phyloP scores from a whole-genome alignment of 768 basidiomycete genomes.

The Lanmaoa rubissima region DNA sequence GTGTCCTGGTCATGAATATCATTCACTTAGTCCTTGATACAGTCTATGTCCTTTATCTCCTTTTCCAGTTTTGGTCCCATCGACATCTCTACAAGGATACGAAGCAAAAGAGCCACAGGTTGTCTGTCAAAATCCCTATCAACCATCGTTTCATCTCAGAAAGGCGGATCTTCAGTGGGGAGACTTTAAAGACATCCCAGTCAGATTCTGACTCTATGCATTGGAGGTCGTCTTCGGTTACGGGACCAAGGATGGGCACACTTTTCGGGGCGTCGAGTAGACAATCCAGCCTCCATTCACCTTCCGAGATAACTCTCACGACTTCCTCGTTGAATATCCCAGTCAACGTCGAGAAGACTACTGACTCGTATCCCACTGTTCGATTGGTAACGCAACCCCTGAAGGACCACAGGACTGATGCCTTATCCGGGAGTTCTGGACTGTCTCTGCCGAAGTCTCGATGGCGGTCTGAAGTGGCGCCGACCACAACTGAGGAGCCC shows the following conservation, averaged over 20 bases:
- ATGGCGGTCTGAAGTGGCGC: constrained; percentile 12
- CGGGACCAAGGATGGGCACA: constrained; percentile 11
- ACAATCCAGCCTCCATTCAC: constrained; percentile 18
- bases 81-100: constrained; percentile 49
- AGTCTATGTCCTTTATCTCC: constrained; percentile 52
- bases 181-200: constrained; percentile 13
- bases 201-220: constrained; percentile 21
- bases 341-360: constrained; percentile 7
- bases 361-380: constrained; percentile 17
- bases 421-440: constrained; percentile 1
- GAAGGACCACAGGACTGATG: constrained; percentile 1
- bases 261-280: constrained; percentile 5
- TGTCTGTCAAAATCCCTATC: constrained; percentile 35
- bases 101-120: constrained; percentile 43
- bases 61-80: constrained; percentile 60
- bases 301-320: constrained; percentile 29
- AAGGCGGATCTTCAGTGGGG: constrained; percentile 27
- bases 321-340: constrained; percentile 4
- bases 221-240: constrained; percentile 14
- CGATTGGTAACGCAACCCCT: constrained; percentile 23
- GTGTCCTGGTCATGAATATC: background rate
- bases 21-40: constrained; percentile 1
- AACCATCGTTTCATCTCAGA: constrained; percentile 28
- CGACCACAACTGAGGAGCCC: background rate
- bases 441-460: constrained; percentile 8